Base-by-base conservation (phyloP, 176 grass and related monocot genomes). In the Musa beccarii region DNA sequence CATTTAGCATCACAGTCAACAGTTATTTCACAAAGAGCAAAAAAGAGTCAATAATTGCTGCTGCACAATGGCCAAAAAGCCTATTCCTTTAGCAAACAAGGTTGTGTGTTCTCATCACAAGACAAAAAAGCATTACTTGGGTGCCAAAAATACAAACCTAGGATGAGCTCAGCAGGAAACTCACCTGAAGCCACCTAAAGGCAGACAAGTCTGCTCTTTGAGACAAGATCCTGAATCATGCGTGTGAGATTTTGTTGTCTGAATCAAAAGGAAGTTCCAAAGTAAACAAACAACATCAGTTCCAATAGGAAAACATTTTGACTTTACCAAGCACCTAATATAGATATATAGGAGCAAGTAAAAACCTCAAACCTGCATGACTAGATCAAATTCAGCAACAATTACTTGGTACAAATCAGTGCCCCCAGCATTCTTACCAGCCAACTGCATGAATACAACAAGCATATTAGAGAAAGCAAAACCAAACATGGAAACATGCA, bases 121-220 rank as follows among this genome's bases (percentile, higher is more conserved):
- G 34, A 43, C 3, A 43, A 0, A 6, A 43, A 43, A 43, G 34
- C 34, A 43, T 43, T 43, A 6, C 34, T 43, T 43, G 34, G 34
- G 34, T 43, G 34, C 34, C 34, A 43, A 43, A 43, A 43, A 43
- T 43, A 43, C 6, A 24, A 25, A 26, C 22, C 23, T 66, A 70
- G 25, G 11, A 29, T 34, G 12, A 34, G 15, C 14, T 34, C 12
- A 29, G 15, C 24, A 68, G 65, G 26, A 26, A 68, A 68, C 26
- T 49, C 57, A 98, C 95, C 95, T 98, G 84, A 91, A 88, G 75
- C 90, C 95, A 83, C 95, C 95, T 86, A 98, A 82, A 71, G 95
- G 95, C 59, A 98, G 79, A 80, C 95, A 98, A 13, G 90, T 82
- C 13, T 81, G 90, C 54, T 76, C 76, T 87, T 79, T 93, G 55